Evolutionary conservation across 176 grass and related monocot genomes (phyloP), one percentile per base, ranked within the genome.

Genomic region (Oryza glumipatula): DNA sequence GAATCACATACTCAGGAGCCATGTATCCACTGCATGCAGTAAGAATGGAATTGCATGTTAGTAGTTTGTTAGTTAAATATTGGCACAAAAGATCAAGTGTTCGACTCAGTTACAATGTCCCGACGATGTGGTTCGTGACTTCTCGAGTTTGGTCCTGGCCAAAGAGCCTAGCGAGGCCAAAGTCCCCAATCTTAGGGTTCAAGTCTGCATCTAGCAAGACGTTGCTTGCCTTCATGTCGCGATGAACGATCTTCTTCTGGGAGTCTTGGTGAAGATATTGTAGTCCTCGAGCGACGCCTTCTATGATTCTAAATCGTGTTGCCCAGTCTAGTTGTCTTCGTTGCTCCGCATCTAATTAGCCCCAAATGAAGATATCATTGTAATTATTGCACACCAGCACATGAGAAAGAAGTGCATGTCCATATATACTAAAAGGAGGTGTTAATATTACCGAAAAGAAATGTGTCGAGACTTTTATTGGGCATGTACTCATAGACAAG

Each of bases 231-330:
- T 88, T 88, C 80, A 88, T 6, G 30, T 83, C 86, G 2, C 80
- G 73, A 11, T 83, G 86, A 30, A 91, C 46, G 1, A 91, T 84
- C 24, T 83, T 82, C 61, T 52, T 58, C 4, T 79, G 80, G 43
- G 84, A 91, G 11, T 91, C 84, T 23, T 91, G 72, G 7, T 87
- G 89, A 71, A 91, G 84, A 67, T 90, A 90, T 5, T 87, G 89
- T 32, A 90, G 4, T 36, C 80, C 84, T 7, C 85, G 89, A 76
- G 80, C 89, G 6, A 61, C 8, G 0, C 89, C 80, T 84, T 91
- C 89, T 16, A 87, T 87, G 39, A 91, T 87, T 6, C 51, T 73
- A 64, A 84, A 87, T 4, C 80, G 76, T 51, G 24, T 87, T 5
- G 5, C 35, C 85, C 85, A 91, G 0, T 84, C 76, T 8, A 91